A percentile compares a stretch with the other conserved stretches of the same genome.
Conservation (phyloP, 768 basidiomycete species). For the Phlebiopsis flavidoalba region DNA sequence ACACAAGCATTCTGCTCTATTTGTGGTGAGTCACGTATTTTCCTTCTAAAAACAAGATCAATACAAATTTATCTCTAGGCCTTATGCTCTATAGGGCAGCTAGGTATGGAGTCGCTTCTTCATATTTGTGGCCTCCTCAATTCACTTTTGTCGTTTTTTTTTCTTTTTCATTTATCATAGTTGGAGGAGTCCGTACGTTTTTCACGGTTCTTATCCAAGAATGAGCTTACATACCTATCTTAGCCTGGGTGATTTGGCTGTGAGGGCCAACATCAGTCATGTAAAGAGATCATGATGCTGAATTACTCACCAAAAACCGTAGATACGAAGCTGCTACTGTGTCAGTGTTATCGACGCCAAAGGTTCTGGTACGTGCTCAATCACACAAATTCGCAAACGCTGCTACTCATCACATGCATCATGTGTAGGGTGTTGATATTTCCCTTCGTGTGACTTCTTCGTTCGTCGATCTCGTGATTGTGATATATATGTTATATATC, state of each 20-base stretch:
- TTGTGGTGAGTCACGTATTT: background rate
- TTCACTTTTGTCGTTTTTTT: too few relatives aligned
- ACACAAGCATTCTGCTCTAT: background rate
- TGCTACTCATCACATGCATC: background rate
- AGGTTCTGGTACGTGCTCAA: background rate
- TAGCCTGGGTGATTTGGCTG: background rate
- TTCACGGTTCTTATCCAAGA: too few relatives aligned
- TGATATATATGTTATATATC: background rate
- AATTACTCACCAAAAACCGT: background rate
- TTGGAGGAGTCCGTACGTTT: background rate
- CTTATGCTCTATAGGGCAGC: background rate
- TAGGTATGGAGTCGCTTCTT: background rate
- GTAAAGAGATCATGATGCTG: too few relatives aligned
- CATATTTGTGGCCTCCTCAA: too few relatives aligned
- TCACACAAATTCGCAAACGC: background rate
- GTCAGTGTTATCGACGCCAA: background rate
- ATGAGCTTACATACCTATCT: background rate
- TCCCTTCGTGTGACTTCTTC: constrained; percentile 24
- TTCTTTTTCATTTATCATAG: background rate
- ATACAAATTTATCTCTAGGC: background rate
- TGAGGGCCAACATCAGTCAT: too few relatives aligned
- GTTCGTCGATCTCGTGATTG: constrained; percentile 2
- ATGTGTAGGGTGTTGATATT: background rate
- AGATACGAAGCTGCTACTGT: background rate
- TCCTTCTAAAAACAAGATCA: too few relatives aligned